phyloP scores from a whole-genome alignment of 495 filamentous ascomycete species.

The Aspergillus sclerotioniger region DNA sequence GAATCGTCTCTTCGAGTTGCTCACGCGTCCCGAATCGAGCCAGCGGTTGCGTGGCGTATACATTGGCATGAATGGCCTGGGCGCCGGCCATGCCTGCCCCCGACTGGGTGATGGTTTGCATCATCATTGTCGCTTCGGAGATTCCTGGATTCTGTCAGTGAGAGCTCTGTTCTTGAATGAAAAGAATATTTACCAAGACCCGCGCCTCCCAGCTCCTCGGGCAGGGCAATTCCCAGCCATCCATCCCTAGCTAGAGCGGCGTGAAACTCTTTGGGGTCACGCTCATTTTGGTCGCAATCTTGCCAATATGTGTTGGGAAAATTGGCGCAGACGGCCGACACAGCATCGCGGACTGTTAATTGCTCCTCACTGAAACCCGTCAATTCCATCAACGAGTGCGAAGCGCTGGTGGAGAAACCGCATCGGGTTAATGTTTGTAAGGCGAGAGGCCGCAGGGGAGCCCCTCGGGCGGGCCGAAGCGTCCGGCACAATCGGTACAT shows the following conservation, averaged over 20 bases:
- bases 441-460: not conserved
- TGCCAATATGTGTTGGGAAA: conserved; percentile 70
- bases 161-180: conserved; percentile 48
- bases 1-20: conserved; percentile 60
- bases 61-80: conserved; percentile 72
- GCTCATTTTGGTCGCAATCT: conserved; percentile 61
- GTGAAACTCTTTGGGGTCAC: conserved; percentile 72
- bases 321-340: conserved; percentile 63
- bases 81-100: conserved; percentile 78
- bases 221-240: conserved; percentile 80
- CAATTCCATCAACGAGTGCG: conserved; percentile 60
- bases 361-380: conserved; percentile 71
- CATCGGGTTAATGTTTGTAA: not conserved
- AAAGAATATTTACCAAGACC: conserved; percentile 63
- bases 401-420: conserved; percentile 32
- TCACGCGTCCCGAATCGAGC: conserved; percentile 64
- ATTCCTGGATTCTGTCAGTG: conserved; percentile 53
- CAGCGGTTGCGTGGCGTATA: conserved; percentile 76
- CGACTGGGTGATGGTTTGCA: conserved; percentile 76
- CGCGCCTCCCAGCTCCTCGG: conserved; percentile 67
- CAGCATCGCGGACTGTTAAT: conserved; percentile 67
- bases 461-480: not conserved
- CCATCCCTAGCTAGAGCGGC: conserved; percentile 71
- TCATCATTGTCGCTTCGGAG: conserved; percentile 80
- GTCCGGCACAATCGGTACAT: not conserved